Evolutionary conservation across 495 filamentous ascomycete genomes (phyloP), one percentile per base, ranked within the genome.

Genomic region (Xanthoparmelia taractica): DNA sequence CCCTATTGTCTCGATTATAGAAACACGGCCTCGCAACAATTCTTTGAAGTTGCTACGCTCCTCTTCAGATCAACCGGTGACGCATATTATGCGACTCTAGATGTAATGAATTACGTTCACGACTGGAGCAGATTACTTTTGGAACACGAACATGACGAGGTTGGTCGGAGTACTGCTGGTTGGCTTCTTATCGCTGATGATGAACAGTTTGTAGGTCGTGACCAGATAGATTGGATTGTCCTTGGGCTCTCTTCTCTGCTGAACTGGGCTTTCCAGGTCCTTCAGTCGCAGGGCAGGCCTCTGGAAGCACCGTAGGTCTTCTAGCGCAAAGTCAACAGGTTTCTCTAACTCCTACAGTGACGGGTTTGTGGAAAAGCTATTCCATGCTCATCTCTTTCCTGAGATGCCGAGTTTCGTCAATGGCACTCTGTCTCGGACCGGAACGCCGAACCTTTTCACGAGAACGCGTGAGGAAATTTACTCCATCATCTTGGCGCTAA

Each of bases 381-480:
- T 92, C 67, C 80, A 75, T 64, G 82, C 77, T 48, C 87, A 89
- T 66, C 80, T 96, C 1, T 93, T 91, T 67, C 87, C 85, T 1
- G 80, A 80, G 11, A 73, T 86, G 76, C 82, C 4, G 63, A 69
- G 11, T 61, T 73, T 2, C 66, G 66, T 2, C 23, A 66, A 68
- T 23, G 62, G 67, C 4, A 55, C 59, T 2, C 66, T 70, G 17
- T 66, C 66, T 25, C 43, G 60, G 36, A 73, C 75, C 29, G 74
- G 70, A 41, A 68, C 77, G 74, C 77, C 83, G 68, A 67, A 84
- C 27, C 78, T 79, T 59, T 81, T 86, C 63, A 75, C 68, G 11
- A 61, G 70, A 25, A 88, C 87, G 23, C 79, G 91, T 45, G 76
- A 80, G 38, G 81, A 81, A 63, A 73, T 96, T 15, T 86, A 87